These are phyloP conservation scores for Cutaneotrichosporon mucoides DNA, from an alignment of 1,284 basidiomycete species.

Conservation along the genomic window DNA sequence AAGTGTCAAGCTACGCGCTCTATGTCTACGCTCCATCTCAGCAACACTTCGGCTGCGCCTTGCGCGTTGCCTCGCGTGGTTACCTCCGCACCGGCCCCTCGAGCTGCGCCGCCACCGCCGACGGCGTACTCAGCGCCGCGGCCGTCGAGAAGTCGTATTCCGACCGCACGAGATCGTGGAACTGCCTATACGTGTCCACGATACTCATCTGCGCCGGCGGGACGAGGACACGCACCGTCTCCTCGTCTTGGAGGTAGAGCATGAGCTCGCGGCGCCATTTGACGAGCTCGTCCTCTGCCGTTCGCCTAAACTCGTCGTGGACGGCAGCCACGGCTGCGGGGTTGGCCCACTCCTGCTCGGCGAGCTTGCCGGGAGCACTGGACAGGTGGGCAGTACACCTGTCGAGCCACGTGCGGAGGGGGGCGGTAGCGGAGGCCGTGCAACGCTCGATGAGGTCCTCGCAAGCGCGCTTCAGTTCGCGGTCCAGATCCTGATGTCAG, in stretches of 20 bases:
- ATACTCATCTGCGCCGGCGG: slow-evolving; percentile 69
- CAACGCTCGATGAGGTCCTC: slow-evolving; percentile 72
- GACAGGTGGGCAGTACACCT: slow-evolving; percentile 50
- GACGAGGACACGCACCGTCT: slow-evolving; percentile 70
- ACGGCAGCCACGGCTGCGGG: slow-evolving; percentile 50
- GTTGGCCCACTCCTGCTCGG: slow-evolving; percentile 54
- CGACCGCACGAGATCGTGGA: slow-evolving; percentile 56
- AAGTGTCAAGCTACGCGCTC: too few species aligned
- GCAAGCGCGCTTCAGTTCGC: slow-evolving; percentile 72
- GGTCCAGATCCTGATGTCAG: slow-evolving; percentile 60
- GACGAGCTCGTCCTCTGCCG: slow-evolving; percentile 56
- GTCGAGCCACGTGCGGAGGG: slow-evolving; percentile 62
- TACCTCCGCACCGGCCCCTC: neutral
- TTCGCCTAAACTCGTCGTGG: slow-evolving; percentile 56
- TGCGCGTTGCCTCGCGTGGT: too few species aligned
- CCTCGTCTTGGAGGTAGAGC: slow-evolving; percentile 71
- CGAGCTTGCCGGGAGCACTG: slow-evolving; percentile 41
- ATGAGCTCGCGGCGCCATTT: slow-evolving; percentile 57
- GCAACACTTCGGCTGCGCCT: too few species aligned
- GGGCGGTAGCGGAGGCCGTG: slow-evolving; percentile 53
- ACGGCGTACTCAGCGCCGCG: slow-evolving; percentile 45
- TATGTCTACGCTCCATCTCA: too few species aligned
- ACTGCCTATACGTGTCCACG: slow-evolving; percentile 65
- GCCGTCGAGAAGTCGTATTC: slow-evolving; percentile 52
- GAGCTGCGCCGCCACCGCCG: slow-evolving; percentile 30